Evolutionary conservation across 2,329 filamentous ascomycete species (phyloP).

Genomic region (Aspergillus carbonarius): DNA sequence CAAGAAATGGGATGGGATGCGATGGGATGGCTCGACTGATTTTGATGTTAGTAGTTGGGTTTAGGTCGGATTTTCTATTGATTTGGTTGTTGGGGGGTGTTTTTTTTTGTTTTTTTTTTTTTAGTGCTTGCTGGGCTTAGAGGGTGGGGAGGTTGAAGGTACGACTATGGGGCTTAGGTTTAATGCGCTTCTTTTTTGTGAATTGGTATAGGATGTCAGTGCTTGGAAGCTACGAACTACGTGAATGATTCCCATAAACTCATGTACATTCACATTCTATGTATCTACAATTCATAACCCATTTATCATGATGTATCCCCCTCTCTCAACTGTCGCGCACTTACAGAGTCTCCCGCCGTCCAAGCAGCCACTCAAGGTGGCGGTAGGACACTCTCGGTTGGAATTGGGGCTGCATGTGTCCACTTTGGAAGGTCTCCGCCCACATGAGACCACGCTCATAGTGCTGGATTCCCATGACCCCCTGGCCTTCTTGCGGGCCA

Average conservation of each 20-base stretch:
- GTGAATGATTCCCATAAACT: background rate
- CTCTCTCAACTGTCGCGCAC: background rate
- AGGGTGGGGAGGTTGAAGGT: no score
- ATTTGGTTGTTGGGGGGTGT: no score
- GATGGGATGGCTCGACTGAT: no score
- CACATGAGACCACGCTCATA: slow-evolving; percentile 77
- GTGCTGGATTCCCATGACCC: slow-evolving; percentile 68
- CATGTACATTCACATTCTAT: background rate
- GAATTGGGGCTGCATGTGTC: slow-evolving; percentile 58
- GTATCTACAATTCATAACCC: background rate
- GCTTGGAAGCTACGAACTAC: no score
- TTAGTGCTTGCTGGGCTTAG: no score
- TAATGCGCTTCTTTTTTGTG: no score
- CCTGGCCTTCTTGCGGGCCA: slow-evolving; percentile 61
- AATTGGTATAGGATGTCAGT: no score
- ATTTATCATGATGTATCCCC: background rate
- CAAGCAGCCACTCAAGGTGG: slow-evolving; percentile 53
- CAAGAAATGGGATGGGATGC: no score
- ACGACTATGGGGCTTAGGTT: no score
- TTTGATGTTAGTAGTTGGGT: no score
- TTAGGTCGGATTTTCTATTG: no score
- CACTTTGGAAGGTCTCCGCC: slow-evolving; percentile 45
- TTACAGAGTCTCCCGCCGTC: slow-evolving; percentile 29
- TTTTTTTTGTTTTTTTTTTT: no score
- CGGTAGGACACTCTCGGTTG: slow-evolving; percentile 67